These are phyloP conservation scores for Aureobasidium uvarum DNA, from an alignment of 2,329 filamentous ascomycete genomes.

Conservation along the genomic window DNA sequence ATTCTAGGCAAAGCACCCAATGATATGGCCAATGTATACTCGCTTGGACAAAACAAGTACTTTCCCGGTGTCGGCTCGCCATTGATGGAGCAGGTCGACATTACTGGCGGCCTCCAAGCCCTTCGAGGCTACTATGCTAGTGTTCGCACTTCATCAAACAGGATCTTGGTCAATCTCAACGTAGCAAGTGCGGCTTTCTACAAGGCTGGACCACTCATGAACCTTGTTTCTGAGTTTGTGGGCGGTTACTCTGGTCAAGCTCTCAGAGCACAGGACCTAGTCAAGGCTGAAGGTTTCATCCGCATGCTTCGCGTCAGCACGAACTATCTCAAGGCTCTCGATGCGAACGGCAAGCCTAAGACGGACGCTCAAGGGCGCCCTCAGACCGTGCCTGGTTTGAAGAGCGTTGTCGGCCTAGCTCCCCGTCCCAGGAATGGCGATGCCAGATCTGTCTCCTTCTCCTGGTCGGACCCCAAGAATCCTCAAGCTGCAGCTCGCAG, in stretches of 20 bases:
- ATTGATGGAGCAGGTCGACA: conserved; percentile 39
- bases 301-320: conserved; percentile 44
- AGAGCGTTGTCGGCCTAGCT: conserved; percentile 51
- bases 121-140: conserved; percentile 62
- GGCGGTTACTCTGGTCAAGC: conserved; percentile 27
- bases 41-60: conserved; percentile 55
- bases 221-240: conserved; percentile 40
- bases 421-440: conserved; percentile 34
- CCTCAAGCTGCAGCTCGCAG: conserved; percentile 38
- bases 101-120: conserved; percentile 56
- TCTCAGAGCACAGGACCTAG: conserved; percentile 19
- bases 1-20: conserved; percentile 48
- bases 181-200: conserved; percentile 61
- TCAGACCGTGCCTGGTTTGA: conserved; percentile 35
- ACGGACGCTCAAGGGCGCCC: conserved; percentile 38
- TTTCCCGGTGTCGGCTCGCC: conserved; percentile 45
- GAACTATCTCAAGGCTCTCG: conserved; percentile 39
- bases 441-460: conserved; percentile 55
- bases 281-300: conserved; percentile 39
- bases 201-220: conserved; percentile 39
- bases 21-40: conserved; percentile 42
- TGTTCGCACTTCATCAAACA: conserved; percentile 57
- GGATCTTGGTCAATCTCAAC: conserved; percentile 62
- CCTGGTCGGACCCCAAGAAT: conserved; percentile 25
- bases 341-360: conserved; percentile 18